Base-by-base conservation (phyloP, 192 early-diverging fungal genomes). In the Funneliformis mosseae region DNA sequence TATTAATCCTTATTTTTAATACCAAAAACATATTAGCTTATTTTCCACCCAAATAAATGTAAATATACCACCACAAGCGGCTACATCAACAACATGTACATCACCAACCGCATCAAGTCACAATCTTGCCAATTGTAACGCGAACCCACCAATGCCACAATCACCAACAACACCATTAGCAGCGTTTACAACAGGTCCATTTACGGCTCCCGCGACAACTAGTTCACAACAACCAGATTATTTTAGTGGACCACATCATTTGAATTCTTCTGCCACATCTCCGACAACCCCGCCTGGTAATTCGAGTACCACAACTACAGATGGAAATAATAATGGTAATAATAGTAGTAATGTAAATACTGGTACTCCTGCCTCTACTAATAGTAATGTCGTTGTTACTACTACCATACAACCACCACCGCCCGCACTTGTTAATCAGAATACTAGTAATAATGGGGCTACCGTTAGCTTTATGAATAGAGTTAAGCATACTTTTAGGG, bases 401-500 rank as follows among this genome's bases (percentile, higher is more conserved):
- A 71, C 69, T 41, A 64, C 69, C 11, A 86, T 80, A 25, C 87
- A 83, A 74, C 72, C 73, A 61, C 88, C 75, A 74, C 83, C 79
- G 28, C 84, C 83, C 74, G 86, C 84, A 77, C 84, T 79, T 55
- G 81, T 14, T 84, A 84, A 67, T 46, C 76, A 77, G 45, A 46
- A 28, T n/a, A 64, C 76, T 43, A 77, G 14, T 64, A 77, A 42
- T 41, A 77, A 21, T 39, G 62, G 43, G 1, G 46, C 76, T 3
- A 33, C 33, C 18, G 43, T 74, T 23, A 83, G 74, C 10, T 83
- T 85, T 33, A 87, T 90, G 87, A 83, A 88, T n/a, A 82, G 89
- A 21, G 46, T 91, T 38, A 88, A 87, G 12, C 83, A 83, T 33
- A 86, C 87, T 5, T 77, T 66, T 18, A 64, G 38, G 18, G 6